These are phyloP conservation scores for Lactarius evosmus DNA, from an alignment of 768 basidiomycete species.

Conservation along the genomic window DNA sequence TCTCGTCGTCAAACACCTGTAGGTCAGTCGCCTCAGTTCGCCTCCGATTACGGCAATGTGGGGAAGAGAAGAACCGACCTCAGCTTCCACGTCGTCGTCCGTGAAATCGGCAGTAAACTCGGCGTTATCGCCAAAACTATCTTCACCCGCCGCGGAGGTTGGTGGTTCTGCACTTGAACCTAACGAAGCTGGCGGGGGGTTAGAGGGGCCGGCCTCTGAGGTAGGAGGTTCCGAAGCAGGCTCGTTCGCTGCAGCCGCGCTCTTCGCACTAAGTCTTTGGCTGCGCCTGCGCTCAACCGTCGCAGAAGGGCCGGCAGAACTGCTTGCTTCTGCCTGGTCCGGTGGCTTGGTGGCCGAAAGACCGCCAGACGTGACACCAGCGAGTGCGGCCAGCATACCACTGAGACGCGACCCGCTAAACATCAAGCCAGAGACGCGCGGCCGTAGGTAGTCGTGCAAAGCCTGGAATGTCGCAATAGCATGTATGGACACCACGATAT, in stretches of 20 bases:
- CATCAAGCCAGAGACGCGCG: slow-evolving; percentile 74
- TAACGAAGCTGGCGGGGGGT: slow-evolving; percentile 11
- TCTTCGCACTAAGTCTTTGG: slow-evolving; percentile 76
- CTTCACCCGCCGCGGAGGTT: slow-evolving; percentile 38
- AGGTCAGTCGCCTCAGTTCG: slow-evolving; percentile 3
- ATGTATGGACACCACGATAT: slow-evolving; percentile 95
- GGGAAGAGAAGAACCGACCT: slow-evolving; percentile 38
- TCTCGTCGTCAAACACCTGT: slow-evolving; percentile 83
- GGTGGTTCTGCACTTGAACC: slow-evolving; percentile 31
- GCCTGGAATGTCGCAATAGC: slow-evolving; percentile 98
- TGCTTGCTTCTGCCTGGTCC: slow-evolving; percentile 27
- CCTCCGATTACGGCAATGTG: background rate
- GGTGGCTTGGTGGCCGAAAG: slow-evolving; percentile 24
- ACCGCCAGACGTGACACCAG: slow-evolving; percentile 45
- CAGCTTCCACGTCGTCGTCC: slow-evolving; percentile 83
- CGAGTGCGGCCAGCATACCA: slow-evolving; percentile 88
- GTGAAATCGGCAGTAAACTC: slow-evolving; percentile 73
- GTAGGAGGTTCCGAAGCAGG: slow-evolving; percentile 25
- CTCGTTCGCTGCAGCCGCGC: slow-evolving; percentile 33
- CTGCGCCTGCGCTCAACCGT: slow-evolving; percentile 66
- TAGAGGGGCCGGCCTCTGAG: slow-evolving; percentile 19
- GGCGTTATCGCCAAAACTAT: slow-evolving; percentile 52
- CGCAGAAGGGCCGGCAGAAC: slow-evolving; percentile 23
- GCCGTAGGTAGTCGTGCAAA: slow-evolving; percentile 92
- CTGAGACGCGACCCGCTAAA: slow-evolving; percentile 64